phyloP scores from a whole-genome alignment of 257 asterid genomes.

The Salvia hispanica region DNA sequence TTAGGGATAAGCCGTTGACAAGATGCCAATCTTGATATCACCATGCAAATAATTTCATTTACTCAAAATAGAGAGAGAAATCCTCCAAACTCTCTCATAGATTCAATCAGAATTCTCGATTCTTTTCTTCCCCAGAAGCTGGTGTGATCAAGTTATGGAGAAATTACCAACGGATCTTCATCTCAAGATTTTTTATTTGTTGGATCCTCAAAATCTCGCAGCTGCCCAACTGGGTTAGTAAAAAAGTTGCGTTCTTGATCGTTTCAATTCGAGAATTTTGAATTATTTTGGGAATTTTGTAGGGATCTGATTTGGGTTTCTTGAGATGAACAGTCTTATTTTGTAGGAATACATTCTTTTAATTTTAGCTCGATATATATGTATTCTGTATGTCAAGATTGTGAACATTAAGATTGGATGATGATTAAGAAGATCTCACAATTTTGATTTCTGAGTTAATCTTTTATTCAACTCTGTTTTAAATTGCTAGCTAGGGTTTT shows the following conservation, averaged over 20 bases:
- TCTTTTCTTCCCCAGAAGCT: constrained; percentile 1
- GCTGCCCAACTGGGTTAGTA: constrained; percentile 71
- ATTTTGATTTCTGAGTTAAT: neutral
- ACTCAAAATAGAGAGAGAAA: neutral
- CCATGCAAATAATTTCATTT: neutral
- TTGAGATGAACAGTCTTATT: neutral
- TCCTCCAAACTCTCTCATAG: neutral
- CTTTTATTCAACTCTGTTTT: neutral
- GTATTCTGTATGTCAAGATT: neutral
- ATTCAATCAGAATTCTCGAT: neutral
- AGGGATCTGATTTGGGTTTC: constrained; percentile 36
- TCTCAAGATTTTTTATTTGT: constrained; percentile 54
- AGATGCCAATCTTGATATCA: neutral
- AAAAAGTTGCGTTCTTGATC: constrained; percentile 12
- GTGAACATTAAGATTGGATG: neutral
- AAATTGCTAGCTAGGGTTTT: neutral
- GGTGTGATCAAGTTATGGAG: constrained; percentile 49
- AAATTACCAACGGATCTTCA: constrained; percentile 64
- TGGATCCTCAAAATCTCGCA: constrained; percentile 86
- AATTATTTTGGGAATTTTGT: constrained; percentile 20
- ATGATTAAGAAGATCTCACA: neutral
- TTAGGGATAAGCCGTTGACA: no score
- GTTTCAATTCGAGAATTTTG: neutral
- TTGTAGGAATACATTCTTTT: neutral
- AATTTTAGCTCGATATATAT: neutral